These are phyloP conservation scores for Carex arenaria DNA, from an alignment of 202 grass and related monocot genomes.

Conservation along the genomic window DNA sequence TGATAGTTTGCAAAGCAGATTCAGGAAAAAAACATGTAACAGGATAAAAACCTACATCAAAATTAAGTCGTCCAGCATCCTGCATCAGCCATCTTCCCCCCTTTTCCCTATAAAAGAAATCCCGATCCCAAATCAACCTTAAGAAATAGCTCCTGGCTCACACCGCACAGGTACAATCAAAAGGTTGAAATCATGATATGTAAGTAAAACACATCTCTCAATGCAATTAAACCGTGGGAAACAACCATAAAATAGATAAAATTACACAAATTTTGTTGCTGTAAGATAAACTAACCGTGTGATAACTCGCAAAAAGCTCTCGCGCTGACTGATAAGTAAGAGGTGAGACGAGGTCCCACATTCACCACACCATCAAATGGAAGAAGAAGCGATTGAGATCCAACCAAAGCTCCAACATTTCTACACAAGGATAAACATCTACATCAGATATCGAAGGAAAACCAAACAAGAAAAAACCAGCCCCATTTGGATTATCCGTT, in stretches of 20 bases:
- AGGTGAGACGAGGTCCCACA: constrained; percentile 30
- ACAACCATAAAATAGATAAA: not conserved
- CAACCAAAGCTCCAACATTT: constrained; percentile 25
- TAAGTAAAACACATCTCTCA: not conserved
- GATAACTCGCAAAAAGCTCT: constrained; percentile 48
- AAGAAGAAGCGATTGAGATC: constrained; percentile 21
- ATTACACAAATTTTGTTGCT: not conserved
- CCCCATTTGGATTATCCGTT: not conserved
- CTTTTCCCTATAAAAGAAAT: constrained; percentile 40
- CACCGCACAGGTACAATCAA: not conserved
- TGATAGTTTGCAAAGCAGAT: not conserved
- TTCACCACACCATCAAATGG: constrained; percentile 26
- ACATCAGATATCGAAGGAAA: not conserved
- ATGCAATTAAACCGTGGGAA: not conserved
- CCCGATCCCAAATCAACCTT: constrained; percentile 28
- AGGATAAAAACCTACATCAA: constrained; percentile 27
- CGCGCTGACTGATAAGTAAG: constrained; percentile 39
- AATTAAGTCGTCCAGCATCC: constrained; percentile 15
- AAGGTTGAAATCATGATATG: not conserved
- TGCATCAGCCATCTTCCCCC: constrained; percentile 40
- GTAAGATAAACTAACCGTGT: constrained; percentile 32
- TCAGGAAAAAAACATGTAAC: not conserved
- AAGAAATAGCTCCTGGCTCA: not conserved
- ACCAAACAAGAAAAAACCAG: not conserved
- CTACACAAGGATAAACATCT: not conserved